Evolutionary conservation across 2,329 filamentous ascomycete species (phyloP).

Genomic region (Xylaria sp.): DNA sequence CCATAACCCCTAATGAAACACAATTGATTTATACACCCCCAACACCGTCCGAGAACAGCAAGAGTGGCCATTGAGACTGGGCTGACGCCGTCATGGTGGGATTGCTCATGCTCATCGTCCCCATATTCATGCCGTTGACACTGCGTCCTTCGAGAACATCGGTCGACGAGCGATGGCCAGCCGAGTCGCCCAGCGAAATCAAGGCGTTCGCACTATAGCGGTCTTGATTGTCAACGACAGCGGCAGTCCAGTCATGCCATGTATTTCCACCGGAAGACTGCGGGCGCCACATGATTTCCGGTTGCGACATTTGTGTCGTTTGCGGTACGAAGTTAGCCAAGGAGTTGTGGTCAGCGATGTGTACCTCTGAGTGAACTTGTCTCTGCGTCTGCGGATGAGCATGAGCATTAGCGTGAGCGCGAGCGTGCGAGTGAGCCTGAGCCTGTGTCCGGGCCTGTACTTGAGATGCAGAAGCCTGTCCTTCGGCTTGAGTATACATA

Average conservation of each 20-base stretch:
- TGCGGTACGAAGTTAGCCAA: conserved; percentile 29
- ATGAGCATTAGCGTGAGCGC: conserved; percentile 16
- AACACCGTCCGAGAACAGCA: conserved; percentile 31
- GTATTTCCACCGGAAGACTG: conserved; percentile 36
- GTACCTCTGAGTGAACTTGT: conserved; percentile 18
- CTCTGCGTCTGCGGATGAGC: conserved; percentile 21
- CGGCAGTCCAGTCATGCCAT: conserved; percentile 52
- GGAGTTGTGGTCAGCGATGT: conserved; percentile 25
- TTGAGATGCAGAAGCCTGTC: conserved; percentile 23
- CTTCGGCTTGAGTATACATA: conserved; percentile 28
- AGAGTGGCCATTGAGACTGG: conserved; percentile 31
- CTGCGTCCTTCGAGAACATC: conserved; percentile 21
- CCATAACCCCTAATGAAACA: neutral
- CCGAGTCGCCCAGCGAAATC: conserved; percentile 39
- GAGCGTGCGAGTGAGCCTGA: conserved; percentile 27
- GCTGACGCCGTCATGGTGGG: conserved; percentile 24
- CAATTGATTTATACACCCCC: conserved; percentile 23
- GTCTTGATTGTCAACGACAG: conserved; percentile 46
- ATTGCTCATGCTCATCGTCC: conserved; percentile 25
- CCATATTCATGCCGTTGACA: conserved; percentile 22
- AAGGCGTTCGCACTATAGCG: conserved; percentile 46
- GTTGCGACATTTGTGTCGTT: conserved; percentile 29
- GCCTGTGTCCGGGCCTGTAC: conserved; percentile 25
- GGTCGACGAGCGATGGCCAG: conserved; percentile 14
- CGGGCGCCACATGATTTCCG: conserved; percentile 30